Conservation (phyloP, 2,329 filamentous ascomycete genomes). For the Ophiostoma tasmaniense region DNA sequence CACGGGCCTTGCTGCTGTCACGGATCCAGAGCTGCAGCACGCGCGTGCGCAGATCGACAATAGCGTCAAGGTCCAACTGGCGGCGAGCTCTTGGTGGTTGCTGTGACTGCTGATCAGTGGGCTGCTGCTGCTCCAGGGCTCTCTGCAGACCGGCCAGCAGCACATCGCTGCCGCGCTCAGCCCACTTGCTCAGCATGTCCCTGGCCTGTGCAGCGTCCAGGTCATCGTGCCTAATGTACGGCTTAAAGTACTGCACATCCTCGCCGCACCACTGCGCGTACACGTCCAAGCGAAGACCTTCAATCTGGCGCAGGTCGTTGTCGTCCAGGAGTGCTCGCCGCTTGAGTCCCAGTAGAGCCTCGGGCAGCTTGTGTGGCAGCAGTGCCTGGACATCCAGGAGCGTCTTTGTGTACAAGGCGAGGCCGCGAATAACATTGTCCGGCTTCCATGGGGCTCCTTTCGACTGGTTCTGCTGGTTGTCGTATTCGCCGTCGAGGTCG, state of each 20-base stretch:
- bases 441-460: slow-evolving; percentile 25
- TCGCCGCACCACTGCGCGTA: slow-evolving; percentile 72
- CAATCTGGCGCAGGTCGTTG: slow-evolving; percentile 52
- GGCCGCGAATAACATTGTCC: slow-evolving; percentile 50
- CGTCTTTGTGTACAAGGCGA: slow-evolving; percentile 69
- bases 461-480: slow-evolving; percentile 9
- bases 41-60: slow-evolving; percentile 60
- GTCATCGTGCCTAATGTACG: slow-evolving; percentile 78
- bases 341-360: slow-evolving; percentile 62
- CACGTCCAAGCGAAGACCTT: slow-evolving; percentile 68
- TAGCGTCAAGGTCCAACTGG: slow-evolving; percentile 55
- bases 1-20: slow-evolving; percentile 54
- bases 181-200: slow-evolving; percentile 56
- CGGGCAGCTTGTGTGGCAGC: slow-evolving; percentile 62
- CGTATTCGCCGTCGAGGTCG: slow-evolving; percentile 35
- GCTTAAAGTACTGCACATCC: slow-evolving; percentile 76
- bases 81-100: not conserved
- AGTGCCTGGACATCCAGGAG: slow-evolving; percentile 60
- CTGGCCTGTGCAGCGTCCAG: slow-evolving; percentile 52
- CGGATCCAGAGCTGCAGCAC: slow-evolving; percentile 69
- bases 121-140: slow-evolving; percentile 39
- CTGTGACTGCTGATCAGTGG: not conserved
- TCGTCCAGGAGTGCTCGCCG: slow-evolving; percentile 64
- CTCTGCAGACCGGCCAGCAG: slow-evolving; percentile 54
- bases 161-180: slow-evolving; percentile 48